Percentiles rank a stretch among this genome's conserved stretches.
These are phyloP conservation scores for Naganishia antarctica DNA, from an alignment of 768 basidiomycete genomes.

Conservation along the genomic window DNA sequence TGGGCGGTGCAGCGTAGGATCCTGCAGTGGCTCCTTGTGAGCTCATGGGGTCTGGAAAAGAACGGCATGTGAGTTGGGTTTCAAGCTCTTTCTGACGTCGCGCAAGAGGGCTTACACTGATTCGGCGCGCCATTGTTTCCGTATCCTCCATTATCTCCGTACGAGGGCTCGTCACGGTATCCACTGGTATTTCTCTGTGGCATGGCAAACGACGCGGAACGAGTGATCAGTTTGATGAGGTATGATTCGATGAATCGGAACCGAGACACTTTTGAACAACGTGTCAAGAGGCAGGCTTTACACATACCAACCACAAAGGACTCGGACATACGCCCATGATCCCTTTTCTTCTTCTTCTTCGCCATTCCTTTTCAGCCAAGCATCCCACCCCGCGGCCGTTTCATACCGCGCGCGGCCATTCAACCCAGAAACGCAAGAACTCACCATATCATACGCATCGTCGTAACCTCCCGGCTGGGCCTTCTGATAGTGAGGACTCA, in stretches of 20 bases:
- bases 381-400: too few relatives aligned
- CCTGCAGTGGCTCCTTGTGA: conserved; percentile 1
- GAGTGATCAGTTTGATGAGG: too few relatives aligned
- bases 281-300: too few relatives aligned
- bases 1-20: conserved; percentile 23
- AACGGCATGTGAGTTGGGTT: neutral
- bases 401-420: too few relatives aligned
- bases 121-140: conserved; percentile 24
- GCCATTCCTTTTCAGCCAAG: too few relatives aligned
- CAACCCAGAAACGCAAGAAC: neutral
- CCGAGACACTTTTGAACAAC: too few relatives aligned
- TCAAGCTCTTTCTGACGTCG: too few relatives aligned
- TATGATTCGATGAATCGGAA: too few relatives aligned
- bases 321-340: too few relatives aligned
- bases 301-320: too few relatives aligned
- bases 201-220: neutral
- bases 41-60: conserved; percentile 9
- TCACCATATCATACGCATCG: conserved; percentile 26
- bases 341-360: neutral
- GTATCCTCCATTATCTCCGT: conserved; percentile 26
- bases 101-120: conserved; percentile 6
- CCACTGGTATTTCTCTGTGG: conserved; percentile 30
- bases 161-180: conserved; percentile 36
- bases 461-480: conserved; percentile 2
- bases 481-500: conserved; percentile 23